Base-by-base conservation (phyloP, 768 basidiomycete genomes). In the Galerina sulciceps region DNA sequence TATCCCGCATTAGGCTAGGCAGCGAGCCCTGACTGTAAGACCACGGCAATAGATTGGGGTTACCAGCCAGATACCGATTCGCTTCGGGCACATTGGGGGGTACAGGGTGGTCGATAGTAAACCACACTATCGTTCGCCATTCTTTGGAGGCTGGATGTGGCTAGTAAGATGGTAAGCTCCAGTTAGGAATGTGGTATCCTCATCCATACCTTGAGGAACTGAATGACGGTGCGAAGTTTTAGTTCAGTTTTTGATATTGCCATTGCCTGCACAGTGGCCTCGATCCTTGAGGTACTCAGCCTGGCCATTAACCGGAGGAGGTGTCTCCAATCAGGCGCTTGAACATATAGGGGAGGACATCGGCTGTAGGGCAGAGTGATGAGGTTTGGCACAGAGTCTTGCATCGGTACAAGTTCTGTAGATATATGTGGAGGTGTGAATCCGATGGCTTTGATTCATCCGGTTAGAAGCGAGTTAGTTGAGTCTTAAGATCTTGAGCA, bases 51-150 rank as follows among this genome's bases (percentile, higher is more conserved):
- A 81, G 67, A 59, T 80, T 86, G 6, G 89, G 85, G 62, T 91
- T 89, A 53, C 78, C 77, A 53, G 81, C 84, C 1, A 74, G 75
- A 65, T 79, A 87, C 68, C 78, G 84, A 65, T 77, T 70, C 2
- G 79, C 76, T 38, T 75, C 75, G 4, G 73, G 77, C 11, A 78
- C 58, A 11, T 74, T 75, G 3, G 76, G 65, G 26, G 90, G 88
- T 1, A 85, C 68, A 1, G 86, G 85, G 65, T 86, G 78, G 65
- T 94, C 92, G 53, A 91, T 82, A 1, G 89, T 87, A 63, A 94
- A 85, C 81, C 91, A 93, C 14, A 93, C 70, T 18, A 93, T 75
- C 10, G 87, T 86, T 53, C 88, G 81, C 92, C 92, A 94, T 15
- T 86, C 84, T 4, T 73, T 65, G 0, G 86, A 80, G 17, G 78